Percentiles rank a stretch among this genome's conserved stretches.
phyloP scores from a whole-genome alignment of 805 yeast species.

The Maudiozyma serrabonitensis region DNA sequence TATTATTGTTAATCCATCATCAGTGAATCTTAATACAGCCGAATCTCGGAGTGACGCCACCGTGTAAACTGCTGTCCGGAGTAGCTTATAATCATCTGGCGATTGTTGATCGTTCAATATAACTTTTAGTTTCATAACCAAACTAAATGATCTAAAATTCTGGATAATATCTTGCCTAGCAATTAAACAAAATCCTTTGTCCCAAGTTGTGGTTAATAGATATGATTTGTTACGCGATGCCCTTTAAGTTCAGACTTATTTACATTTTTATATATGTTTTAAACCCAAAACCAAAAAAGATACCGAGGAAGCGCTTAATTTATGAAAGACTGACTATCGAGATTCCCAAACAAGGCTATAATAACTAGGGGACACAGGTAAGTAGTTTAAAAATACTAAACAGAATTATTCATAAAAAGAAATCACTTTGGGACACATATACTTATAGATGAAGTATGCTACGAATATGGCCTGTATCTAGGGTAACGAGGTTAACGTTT shows the following conservation, averaged over 20 bases:
- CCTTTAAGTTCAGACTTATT: too few relatives aligned
- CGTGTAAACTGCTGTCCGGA: conserved; percentile 24
- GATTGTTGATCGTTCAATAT: conserved; percentile 20
- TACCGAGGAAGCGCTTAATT: too few relatives aligned
- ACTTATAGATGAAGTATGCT: background rate
- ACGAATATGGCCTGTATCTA: conserved; percentile 4
- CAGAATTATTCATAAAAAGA: too few relatives aligned
- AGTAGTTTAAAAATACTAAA: too few relatives aligned
- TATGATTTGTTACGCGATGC: too few relatives aligned
- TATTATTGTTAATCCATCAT: conserved; percentile 22
- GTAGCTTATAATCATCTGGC: conserved; percentile 25
- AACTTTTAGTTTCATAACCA: conserved; percentile 23
- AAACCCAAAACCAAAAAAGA: too few relatives aligned
- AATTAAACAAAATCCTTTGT: background rate
- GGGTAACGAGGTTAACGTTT: background rate
- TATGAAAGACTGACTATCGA: too few relatives aligned
- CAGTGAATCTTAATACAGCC: conserved; percentile 26
- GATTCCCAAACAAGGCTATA: too few relatives aligned
- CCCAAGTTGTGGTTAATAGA: too few relatives aligned
- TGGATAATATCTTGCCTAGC: background rate
- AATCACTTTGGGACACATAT: too few relatives aligned
- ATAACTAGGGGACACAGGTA: too few relatives aligned
- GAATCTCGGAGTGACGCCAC: conserved; percentile 26
- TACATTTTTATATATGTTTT: too few relatives aligned
- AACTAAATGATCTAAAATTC: background rate